Percentiles rank a stretch among this genome's conserved stretches.
These are phyloP conservation scores for Epichloe festucae DNA, from an alignment of 2,329 filamentous ascomycete species.

Conservation along the genomic window DNA sequence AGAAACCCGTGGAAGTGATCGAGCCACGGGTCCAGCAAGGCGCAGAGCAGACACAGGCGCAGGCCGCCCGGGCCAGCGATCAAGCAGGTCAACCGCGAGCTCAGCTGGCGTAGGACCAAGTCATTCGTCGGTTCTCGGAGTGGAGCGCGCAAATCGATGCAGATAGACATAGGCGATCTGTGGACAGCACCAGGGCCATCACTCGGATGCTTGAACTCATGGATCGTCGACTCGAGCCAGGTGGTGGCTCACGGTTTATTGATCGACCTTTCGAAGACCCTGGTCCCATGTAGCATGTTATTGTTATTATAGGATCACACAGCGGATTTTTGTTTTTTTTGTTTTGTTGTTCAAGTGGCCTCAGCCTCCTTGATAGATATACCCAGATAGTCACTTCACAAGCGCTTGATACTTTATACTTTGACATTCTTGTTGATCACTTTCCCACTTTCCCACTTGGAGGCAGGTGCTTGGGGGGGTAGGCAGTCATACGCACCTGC, in stretches of 20 bases:
- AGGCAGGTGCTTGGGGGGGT: neutral
- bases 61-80: neutral
- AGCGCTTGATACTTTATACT: neutral
- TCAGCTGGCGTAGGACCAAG: neutral
- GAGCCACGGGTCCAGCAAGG: neutral
- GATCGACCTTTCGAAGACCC: neutral
- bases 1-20: neutral
- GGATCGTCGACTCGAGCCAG: neutral
- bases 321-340: neutral
- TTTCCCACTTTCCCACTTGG: neutral
- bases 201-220: neutral
- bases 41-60: neutral
- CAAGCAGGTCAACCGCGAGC: neutral
- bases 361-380: neutral
- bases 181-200: neutral
- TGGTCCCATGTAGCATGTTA: too few species aligned
- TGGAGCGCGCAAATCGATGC: neutral
- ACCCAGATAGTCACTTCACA: neutral
- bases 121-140: neutral
- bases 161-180: neutral
- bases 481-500: neutral
- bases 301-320: too few species aligned
- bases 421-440: neutral
- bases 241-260: neutral
- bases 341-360: neutral